Percentiles rank a stretch among this genome's conserved stretches.
These are phyloP conservation scores for Chlorella sp. DNA, from an alignment of 139 green algal species.

Conservation along the genomic window DNA sequence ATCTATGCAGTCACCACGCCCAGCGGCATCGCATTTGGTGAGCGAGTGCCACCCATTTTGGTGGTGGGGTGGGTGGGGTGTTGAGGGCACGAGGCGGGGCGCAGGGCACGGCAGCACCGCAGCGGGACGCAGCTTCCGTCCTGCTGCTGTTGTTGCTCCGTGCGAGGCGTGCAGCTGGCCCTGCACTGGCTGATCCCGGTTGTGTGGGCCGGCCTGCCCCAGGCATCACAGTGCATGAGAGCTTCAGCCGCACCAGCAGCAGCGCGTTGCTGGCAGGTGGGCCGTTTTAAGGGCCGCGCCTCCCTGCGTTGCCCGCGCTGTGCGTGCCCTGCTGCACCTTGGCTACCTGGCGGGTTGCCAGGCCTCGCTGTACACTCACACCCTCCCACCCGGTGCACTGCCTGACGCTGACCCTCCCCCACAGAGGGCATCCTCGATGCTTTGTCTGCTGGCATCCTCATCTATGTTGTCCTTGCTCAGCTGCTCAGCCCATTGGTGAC, in stretches of 20 bases:
- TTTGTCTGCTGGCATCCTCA: constrained; percentile 60
- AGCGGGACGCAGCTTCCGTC: not conserved
- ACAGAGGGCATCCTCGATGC: constrained; percentile 66
- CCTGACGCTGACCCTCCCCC: too few species aligned
- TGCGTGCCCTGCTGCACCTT: too few species aligned
- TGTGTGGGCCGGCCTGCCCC: not conserved
- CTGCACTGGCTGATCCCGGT: not conserved
- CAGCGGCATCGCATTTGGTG: constrained; percentile 60
- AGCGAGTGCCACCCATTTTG: not conserved
- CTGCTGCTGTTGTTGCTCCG: not conserved
- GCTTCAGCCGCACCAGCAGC: constrained; percentile 41
- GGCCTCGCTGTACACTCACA: too few species aligned
- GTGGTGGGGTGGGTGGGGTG: not conserved
- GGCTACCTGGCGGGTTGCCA: too few species aligned
- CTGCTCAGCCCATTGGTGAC: constrained; percentile 48
- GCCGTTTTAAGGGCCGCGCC: too few species aligned
- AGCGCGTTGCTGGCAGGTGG: constrained; percentile 36
- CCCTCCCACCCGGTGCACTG: too few species aligned
- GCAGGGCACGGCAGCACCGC: not conserved
- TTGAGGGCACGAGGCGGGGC: not conserved
- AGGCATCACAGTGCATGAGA: constrained; percentile 45
- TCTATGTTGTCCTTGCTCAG: constrained; percentile 67
- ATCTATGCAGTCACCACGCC: constrained; percentile 63
- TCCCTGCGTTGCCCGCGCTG: too few species aligned
- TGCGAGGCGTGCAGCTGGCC: not conserved